Conservation (phyloP, 805 yeast genomes). For the Kodamaea neixiangensis region DNA sequence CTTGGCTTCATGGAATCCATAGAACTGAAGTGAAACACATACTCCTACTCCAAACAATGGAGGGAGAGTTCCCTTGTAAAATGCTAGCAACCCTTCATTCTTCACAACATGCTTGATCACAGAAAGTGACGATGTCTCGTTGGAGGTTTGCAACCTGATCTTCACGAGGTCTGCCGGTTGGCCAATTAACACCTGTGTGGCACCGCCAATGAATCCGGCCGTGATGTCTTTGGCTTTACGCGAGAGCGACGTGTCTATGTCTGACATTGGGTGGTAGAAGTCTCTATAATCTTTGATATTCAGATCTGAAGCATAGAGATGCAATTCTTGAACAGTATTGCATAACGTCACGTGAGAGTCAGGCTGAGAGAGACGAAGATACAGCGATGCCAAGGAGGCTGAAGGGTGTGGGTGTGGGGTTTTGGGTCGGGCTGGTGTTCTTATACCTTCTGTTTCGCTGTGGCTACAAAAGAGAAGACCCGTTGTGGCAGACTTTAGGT, state of each 20-base stretch:
- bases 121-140: conserved; percentile 30
- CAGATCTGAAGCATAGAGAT: neutral
- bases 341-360: conserved; percentile 1
- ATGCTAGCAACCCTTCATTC: conserved; percentile 45
- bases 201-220: conserved; percentile 50
- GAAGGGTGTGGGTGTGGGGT: too few species aligned
- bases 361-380: neutral
- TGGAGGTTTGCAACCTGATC: conserved; percentile 42
- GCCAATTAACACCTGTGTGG: conserved; percentile 48
- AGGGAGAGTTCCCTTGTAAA: conserved; percentile 47
- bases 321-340: neutral
- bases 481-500: too few species aligned
- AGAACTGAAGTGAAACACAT: conserved; percentile 69
- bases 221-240: conserved; percentile 44
- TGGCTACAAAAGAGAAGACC: too few species aligned
- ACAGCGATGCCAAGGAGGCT: neutral
- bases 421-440: too few species aligned
- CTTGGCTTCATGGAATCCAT: conserved; percentile 69
- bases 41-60: conserved; percentile 54
- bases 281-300: neutral
- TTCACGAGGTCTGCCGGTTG: conserved; percentile 50
- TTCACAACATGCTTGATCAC: conserved; percentile 37
- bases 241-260: conserved; percentile 36
- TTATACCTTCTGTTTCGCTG: too few species aligned
- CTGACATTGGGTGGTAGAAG: conserved; percentile 11